Conservation (phyloP, 2,329 filamentous ascomycete species). For the Beauveria asiatica region DNA sequence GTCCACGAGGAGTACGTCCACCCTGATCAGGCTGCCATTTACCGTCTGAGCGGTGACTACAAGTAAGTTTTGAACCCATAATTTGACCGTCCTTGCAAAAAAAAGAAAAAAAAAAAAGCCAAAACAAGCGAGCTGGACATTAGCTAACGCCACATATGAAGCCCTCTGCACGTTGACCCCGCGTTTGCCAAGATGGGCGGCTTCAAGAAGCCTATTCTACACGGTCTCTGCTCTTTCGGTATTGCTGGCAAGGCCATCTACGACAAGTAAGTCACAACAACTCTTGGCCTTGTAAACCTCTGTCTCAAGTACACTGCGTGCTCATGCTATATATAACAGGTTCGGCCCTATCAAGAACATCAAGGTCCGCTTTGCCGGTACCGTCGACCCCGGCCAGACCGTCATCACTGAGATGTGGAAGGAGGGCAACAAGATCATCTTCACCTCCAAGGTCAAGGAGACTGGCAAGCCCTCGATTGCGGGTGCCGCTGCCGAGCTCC, state of each 20-base stretch:
- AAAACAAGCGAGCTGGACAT: not conserved
- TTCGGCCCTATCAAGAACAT: slow-evolving; percentile 83
- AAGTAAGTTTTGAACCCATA: slow-evolving; percentile 40
- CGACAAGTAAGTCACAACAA: slow-evolving; percentile 39
- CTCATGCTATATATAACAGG: slow-evolving; percentile 8
- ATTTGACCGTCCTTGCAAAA: not conserved
- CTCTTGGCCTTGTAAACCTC: not conserved
- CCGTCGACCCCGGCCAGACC: slow-evolving; percentile 81
- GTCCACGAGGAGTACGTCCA: slow-evolving; percentile 80
- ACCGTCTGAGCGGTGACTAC: slow-evolving; percentile 87
- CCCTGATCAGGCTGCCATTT: slow-evolving; percentile 86
- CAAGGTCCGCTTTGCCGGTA: slow-evolving; percentile 84
- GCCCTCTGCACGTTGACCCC: slow-evolving; percentile 89
- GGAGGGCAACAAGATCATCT: slow-evolving; percentile 68
- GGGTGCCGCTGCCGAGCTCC: slow-evolving; percentile 69
- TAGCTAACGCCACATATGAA: slow-evolving; percentile 15
- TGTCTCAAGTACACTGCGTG: not conserved
- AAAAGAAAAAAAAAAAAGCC: too few species aligned
- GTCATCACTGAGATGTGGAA: slow-evolving; percentile 92
- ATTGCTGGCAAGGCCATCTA: slow-evolving; percentile 86
- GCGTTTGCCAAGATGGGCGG: slow-evolving; percentile 90
- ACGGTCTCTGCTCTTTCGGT: slow-evolving; percentile 94
- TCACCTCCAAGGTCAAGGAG: slow-evolving; percentile 85
- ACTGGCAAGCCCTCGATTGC: slow-evolving; percentile 83
- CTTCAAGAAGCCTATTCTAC: slow-evolving; percentile 88